Base-by-base conservation (phyloP, 371 early-diverging fungal genomes). In the Racocetra persica region DNA sequence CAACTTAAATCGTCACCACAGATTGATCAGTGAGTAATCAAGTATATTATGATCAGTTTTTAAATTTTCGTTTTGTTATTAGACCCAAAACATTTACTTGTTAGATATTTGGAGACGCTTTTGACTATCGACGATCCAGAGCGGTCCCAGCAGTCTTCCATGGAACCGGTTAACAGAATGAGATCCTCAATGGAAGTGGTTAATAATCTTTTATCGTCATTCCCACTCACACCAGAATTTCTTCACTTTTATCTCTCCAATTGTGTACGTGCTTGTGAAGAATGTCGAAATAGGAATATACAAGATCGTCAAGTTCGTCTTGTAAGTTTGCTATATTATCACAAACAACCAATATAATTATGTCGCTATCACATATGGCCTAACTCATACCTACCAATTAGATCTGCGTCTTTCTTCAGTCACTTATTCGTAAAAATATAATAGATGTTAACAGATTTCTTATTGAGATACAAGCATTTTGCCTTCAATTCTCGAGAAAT, bases 361-460 rank as follows among this genome's bases (percentile, higher is more conserved):
- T 82, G 6, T 63, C 26, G 5, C 16, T 57, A 57, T 18, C 57
- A 57, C 57, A n/a, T 20, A n/a, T 2, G 4, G 7, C 0, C 57
- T 57, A 57, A 45, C 45, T 1, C 45, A 57, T 57, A 16, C 22
- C 7, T n/a, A 57, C 5, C 20, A 14, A 41, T 1, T 83, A 93
- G 94, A 90, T 93, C 6, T 90, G 93, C 41, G 90, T 91, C 16
- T 93, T 94, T 71, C 84, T 93, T 65, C 92, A 93, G 71, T 92
- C 92, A 1, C 80, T 93, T 22, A 79, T 92, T 57, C 87, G 89
- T 38, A 89, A 90, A 60, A 75, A 83, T 0, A 87, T 89, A 5
- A 89, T 93, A 26, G 82, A 86, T 14, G 86, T 91, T 55, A 70
- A 84, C n/a, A 91, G 92, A 52, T 91, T 90, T 73, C 85, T 88